Percentiles rank a stretch among this genome's conserved stretches.
Evolutionary conservation across 352 stramenopile species (phyloP).

Genomic region (Plasmopara halstedii): DNA sequence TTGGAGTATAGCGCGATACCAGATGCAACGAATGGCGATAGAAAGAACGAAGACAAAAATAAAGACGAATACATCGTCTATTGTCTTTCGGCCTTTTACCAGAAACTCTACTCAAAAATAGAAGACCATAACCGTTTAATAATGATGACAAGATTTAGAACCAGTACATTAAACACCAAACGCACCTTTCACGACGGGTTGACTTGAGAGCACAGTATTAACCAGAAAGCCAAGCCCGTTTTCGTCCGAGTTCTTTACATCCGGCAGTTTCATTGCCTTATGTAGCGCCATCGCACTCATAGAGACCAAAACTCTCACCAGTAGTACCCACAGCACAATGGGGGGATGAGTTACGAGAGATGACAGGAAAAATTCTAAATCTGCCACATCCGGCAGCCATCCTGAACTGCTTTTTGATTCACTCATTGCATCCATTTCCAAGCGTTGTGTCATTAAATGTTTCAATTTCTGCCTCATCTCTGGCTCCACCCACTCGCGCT

Average conservation of each 20-base stretch:
- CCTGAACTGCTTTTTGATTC: constrained; percentile 10
- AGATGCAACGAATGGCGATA: constrained; percentile 39
- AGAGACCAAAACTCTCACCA: constrained; percentile 47
- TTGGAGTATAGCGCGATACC: no score
- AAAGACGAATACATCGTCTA: constrained; percentile 74
- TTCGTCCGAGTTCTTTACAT: constrained; percentile 59
- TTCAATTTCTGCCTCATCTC: constrained; percentile 41
- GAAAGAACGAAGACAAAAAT: constrained; percentile 52
- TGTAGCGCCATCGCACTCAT: constrained; percentile 30
- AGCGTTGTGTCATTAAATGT: constrained; percentile 34
- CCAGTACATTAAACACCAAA: not conserved
- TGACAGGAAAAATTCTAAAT: constrained; percentile 42
- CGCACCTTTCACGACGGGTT: constrained; percentile 55
- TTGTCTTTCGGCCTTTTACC: constrained; percentile 52
- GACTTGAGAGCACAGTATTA: constrained; percentile 52
- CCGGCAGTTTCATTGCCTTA: constrained; percentile 36
- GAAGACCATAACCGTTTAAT: not conserved
- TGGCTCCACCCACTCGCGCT: constrained; percentile 53
- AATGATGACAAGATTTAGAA: no score
- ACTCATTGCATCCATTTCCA: constrained; percentile 21
- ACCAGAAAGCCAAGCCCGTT: constrained; percentile 54
- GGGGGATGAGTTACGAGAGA: constrained; percentile 50
- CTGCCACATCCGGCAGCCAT: constrained; percentile 45
- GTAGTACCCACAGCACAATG: constrained; percentile 50
- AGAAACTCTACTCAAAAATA: constrained; percentile 37